These are phyloP conservation scores for Mycothermus thermophilus DNA, from an alignment of 495 filamentous ascomycete genomes.

Conservation along the genomic window DNA sequence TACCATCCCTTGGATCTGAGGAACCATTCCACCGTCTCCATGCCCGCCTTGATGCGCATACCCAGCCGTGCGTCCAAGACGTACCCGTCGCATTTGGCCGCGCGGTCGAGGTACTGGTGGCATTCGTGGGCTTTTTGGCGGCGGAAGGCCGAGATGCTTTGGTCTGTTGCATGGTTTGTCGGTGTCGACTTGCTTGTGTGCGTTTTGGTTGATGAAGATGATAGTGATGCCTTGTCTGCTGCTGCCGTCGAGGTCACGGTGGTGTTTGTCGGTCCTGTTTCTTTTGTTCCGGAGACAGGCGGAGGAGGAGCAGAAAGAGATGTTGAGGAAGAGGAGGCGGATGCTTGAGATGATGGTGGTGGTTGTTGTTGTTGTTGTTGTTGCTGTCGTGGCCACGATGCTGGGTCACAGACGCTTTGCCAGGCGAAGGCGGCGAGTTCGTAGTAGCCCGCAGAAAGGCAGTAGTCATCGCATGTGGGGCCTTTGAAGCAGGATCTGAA, in stretches of 20 bases:
- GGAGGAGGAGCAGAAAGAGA: too few species aligned
- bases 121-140: slow-evolving; percentile 49
- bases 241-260: too few species aligned
- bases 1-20: too few species aligned
- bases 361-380: too few species aligned
- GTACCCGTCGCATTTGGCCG: slow-evolving; percentile 70
- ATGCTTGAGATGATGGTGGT: too few species aligned
- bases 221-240: too few species aligned
- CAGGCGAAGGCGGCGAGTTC: slow-evolving; percentile 77
- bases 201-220: too few species aligned
- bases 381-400: slow-evolving; percentile 16
- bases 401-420: slow-evolving; percentile 39
- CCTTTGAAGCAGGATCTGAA: slow-evolving; percentile 53
- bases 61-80: slow-evolving; percentile 78
- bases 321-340: too few species aligned
- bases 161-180: too few species aligned
- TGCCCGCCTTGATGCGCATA: slow-evolving; percentile 66
- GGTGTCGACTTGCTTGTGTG: too few species aligned
- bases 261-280: too few species aligned
- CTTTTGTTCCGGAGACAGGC: too few species aligned
- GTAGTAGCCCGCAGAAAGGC: slow-evolving; percentile 66
- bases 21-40: slow-evolving; percentile 66
- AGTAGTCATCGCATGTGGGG: slow-evolving; percentile 65
- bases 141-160: slow-evolving; percentile 30
- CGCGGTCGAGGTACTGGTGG: slow-evolving; percentile 60